A percentile compares a stretch with the other conserved stretches of the same genome.
phyloP scores from a whole-genome alignment of 208 protist species.

The Herpetomonas tarakana region DNA sequence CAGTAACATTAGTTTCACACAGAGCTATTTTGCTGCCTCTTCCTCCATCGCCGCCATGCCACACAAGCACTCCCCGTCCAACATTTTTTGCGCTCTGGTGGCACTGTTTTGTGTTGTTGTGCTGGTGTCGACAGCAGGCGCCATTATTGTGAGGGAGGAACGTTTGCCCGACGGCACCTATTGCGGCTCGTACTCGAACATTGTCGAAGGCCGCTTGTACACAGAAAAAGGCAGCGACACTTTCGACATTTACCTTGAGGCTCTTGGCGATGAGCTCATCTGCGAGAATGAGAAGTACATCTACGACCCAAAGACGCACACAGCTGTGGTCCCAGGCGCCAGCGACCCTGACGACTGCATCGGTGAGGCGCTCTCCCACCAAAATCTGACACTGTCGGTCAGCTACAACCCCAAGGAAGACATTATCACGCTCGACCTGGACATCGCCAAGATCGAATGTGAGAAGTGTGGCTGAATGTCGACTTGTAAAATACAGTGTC shows the following conservation, averaged over 20 bases:
- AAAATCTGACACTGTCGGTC: constrained; percentile 35
- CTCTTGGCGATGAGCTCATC: constrained; percentile 26
- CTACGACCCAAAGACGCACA: constrained; percentile 49
- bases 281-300: constrained; percentile 66
- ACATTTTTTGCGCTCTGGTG: background rate
- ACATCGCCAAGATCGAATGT: constrained; percentile 44
- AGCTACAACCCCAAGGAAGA: constrained; percentile 40
- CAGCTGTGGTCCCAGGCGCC: constrained; percentile 23
- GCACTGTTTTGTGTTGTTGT: background rate
- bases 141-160: background rate
- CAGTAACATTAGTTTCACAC: too few relatives aligned
- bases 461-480: constrained; percentile 24
- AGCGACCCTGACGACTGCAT: constrained; percentile 65
- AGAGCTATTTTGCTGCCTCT: background rate
- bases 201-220: constrained; percentile 47
- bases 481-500: background rate
- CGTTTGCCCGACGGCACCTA: constrained; percentile 35
- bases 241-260: constrained; percentile 54
- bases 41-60: background rate
- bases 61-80: too few relatives aligned
- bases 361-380: constrained; percentile 39
- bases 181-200: constrained; percentile 49
- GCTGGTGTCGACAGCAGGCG: background rate
- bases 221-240: constrained; percentile 7
- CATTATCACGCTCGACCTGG: constrained; percentile 49